Evolutionary conservation across 2,329 filamentous ascomycete genomes (phyloP), one percentile per base, ranked within the genome.

Genomic region (Aspergillus sergii): DNA sequence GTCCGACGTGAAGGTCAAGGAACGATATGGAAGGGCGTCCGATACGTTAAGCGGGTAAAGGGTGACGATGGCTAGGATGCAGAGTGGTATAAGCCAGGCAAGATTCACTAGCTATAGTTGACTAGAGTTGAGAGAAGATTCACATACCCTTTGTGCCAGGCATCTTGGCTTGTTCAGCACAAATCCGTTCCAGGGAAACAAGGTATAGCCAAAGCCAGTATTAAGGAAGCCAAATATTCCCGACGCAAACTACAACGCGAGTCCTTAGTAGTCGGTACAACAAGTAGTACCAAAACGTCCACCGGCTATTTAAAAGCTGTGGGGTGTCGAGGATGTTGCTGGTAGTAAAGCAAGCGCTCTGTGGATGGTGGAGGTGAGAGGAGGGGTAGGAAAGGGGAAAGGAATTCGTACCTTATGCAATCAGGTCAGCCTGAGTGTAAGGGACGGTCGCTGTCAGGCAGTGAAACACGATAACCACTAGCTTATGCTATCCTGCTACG

Each of bases 51-150:
- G 55, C 10, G 75, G 73, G 57, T 65, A 56, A 23, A 81, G 73
- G 23, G 70, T 73, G 32, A 81, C 64, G 57, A 72, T 66, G 45
- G 72, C 79, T 81, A 63, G 36, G 58, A 9, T 28, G 64, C 28
- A 60, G 21, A 56, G 26, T 41, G 51, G 23, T 26, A 59, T 70
- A 39, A 67, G 59, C 43, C 51, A 55, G 36, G 11, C 56, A 51
- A 58, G 19, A 57, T 58, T 11, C 41, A 23, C 28, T 19, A 51
- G 43, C 16, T 26, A 21, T 48, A n/a, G 11, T 39, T 11, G 30
- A 30, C 12, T 30, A 56, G 28, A 12, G 43, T 32, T 26, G 30
- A 34, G 28, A 11, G 28, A 8, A 26, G 5, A 39, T 36, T 11
- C 26, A 66, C 68, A 59, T 68, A 75, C 73, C 73, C 64, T 65